These are phyloP conservation scores for Solioccasus polychromus DNA, from an alignment of 768 basidiomycete genomes.

Conservation along the genomic window DNA sequence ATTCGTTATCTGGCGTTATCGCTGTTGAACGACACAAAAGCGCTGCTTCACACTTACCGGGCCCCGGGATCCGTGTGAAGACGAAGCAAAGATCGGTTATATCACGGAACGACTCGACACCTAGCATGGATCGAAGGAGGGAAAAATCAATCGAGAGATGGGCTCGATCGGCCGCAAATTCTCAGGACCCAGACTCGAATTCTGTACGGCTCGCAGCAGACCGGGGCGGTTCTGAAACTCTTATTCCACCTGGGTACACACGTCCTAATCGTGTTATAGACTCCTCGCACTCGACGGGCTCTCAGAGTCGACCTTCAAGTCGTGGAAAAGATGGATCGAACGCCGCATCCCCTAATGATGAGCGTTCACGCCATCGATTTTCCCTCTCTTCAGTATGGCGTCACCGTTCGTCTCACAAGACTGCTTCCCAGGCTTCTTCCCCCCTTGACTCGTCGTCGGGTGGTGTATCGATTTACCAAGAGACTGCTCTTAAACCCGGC, in stretches of 20 bases:
- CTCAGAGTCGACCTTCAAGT: constrained; percentile 28
- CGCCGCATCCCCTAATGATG: constrained; percentile 22
- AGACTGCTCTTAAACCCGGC: constrained; percentile 14
- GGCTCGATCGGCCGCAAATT: constrained; percentile 27
- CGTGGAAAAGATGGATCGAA: constrained; percentile 19
- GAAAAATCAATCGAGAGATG: constrained; percentile 34
- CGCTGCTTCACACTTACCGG: constrained; percentile 12
- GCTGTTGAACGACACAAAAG: constrained; percentile 27
- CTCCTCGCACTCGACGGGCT: constrained; percentile 20
- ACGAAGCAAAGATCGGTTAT: constrained; percentile 24
- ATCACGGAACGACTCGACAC: constrained; percentile 20
- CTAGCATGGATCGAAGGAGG: constrained; percentile 23
- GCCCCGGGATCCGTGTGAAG: constrained; percentile 23
- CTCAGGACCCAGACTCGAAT: constrained; percentile 16
- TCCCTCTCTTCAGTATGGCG: constrained; percentile 31
- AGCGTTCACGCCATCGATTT: constrained; percentile 28
- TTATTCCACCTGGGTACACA: constrained; percentile 19
- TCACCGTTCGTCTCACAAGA: constrained; percentile 18
- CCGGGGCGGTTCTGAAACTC: constrained; percentile 33
- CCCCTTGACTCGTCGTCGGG: constrained; percentile 33
- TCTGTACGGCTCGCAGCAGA: constrained; percentile 6
- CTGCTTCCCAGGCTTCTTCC: constrained; percentile 27
- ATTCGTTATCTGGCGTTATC: constrained; percentile 29
- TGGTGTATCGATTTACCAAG: constrained; percentile 28
- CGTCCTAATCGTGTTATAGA: constrained; percentile 5